Percentiles rank a stretch among this genome's conserved stretches.
These are phyloP conservation scores for Fragilariopsis cylindrus DNA, from an alignment of 108 stramenopile genomes.

Conservation along the genomic window DNA sequence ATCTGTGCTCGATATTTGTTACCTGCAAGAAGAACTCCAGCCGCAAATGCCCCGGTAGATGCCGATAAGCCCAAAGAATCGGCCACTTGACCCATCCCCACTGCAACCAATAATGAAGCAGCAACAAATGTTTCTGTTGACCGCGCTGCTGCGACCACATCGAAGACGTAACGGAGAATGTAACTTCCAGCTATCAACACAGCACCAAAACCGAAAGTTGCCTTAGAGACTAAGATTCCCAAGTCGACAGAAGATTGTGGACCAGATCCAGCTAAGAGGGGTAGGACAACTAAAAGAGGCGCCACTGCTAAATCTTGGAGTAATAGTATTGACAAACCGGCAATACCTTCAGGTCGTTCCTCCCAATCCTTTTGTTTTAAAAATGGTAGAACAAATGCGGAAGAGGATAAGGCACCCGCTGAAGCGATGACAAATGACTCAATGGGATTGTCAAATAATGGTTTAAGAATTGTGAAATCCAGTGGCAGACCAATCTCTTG, in stretches of 20 bases:
- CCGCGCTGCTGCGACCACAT: conserved; percentile 60
- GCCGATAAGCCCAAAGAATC: conserved; percentile 62
- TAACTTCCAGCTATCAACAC: conserved; percentile 56
- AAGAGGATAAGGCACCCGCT: conserved; percentile 63
- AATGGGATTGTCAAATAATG: conserved; percentile 57
- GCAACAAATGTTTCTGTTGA: conserved; percentile 82
- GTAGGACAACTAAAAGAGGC: conserved; percentile 67
- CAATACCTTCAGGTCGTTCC: conserved; percentile 57
- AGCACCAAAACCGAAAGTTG: conserved; percentile 69
- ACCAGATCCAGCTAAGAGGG: conserved; percentile 54
- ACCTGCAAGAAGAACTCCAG: conserved; percentile 73
- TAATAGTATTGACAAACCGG: conserved; percentile 62
- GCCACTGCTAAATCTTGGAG: conserved; percentile 80
- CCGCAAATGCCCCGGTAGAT: conserved; percentile 80
- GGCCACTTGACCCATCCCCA: conserved; percentile 71
- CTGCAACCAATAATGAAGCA: conserved; percentile 64
- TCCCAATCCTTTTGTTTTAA: conserved; percentile 73
- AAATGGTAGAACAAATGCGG: conserved; percentile 67
- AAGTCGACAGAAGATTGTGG: conserved; percentile 36
- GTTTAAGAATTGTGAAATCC: conserved; percentile 36
- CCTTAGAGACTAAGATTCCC: conserved; percentile 63
- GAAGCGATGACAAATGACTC: conserved; percentile 69
- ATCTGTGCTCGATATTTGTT: conserved; percentile 77
- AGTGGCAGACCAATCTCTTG: conserved; percentile 55
- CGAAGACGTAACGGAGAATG: conserved; percentile 60